Evolutionary conservation across 805 yeast species (phyloP), one percentile per base, ranked within the genome.

Genomic region (Kregervanrija pseudodelftensis): DNA sequence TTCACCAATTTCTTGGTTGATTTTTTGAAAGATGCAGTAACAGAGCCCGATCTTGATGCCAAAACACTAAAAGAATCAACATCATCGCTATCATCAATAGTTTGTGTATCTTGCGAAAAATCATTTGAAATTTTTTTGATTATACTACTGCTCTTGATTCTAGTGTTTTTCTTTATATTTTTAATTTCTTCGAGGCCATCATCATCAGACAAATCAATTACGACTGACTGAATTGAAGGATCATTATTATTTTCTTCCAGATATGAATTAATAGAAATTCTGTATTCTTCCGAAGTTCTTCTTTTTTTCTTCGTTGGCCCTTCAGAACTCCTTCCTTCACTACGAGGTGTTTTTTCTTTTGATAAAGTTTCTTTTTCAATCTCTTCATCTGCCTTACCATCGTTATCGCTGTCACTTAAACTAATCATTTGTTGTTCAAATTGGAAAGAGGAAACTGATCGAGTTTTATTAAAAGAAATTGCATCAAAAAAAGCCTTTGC

Each of bases 71-170:
- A 36, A 2, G 48, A 35, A 14, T 36, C 45, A 12, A 51, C 54
- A 11, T 48, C 56, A 12, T 50, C 52, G 11, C 32, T 16, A 32
- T 40, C 42, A 14, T 36, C 39, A 9, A 30, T 38, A 14, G 17
- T n/a, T 10, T 14, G 32, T 12, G 37, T 15, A 31, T 30, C 28
- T 22, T 37, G 38, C 12, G 32, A 30, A 11, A 17, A 11, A 3
- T 15, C 9, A 16, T 16, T 16, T n/a, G 22, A 14, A 34, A 40
- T 11, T 5, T 38, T 16, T 15, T 37, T 31, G 7, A 14, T 37
- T 39, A 82, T 73, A 49, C 84, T 73, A 8, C 84, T 76, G 5
- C 77, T 61, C 1, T 76, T 77, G 14, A 81, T 84, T 17, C 34
- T 48, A 1, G 59, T 52, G 16, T 48, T 56, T 35, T 53, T 47